A percentile compares a stretch with the other conserved stretches of the same genome.
Conservation (phyloP, 1,284 basidiomycete species). For the Ganoderma resinaceum region DNA sequence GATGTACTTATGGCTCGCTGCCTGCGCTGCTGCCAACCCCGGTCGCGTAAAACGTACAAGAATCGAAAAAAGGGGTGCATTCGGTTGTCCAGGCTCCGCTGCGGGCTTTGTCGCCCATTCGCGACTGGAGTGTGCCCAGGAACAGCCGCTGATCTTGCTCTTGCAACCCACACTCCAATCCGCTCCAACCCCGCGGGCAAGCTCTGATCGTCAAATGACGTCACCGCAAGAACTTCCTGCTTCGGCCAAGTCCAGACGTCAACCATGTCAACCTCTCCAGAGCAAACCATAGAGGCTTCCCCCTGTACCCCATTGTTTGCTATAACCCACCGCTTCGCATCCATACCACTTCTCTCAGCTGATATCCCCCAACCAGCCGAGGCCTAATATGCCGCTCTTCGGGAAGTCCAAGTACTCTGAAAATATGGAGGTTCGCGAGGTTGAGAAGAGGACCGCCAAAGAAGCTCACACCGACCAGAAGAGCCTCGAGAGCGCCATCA, state of each 20-base stretch:
- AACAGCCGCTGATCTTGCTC: background rate
- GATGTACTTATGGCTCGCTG: background rate
- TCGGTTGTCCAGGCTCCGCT: background rate
- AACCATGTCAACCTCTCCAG: constrained; percentile 7
- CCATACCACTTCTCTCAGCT: background rate
- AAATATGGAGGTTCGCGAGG: constrained; percentile 46
- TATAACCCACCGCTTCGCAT: background rate
- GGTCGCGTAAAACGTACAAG: background rate
- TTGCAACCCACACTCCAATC: background rate
- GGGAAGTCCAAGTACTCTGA: constrained; percentile 30
- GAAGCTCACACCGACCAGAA: constrained; percentile 57
- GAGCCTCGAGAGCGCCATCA: constrained; percentile 50
- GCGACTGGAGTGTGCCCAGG: too few relatives aligned
- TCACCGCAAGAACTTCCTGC: background rate
- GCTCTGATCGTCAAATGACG: background rate
- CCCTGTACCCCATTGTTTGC: background rate
- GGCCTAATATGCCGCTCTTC: constrained; percentile 36
- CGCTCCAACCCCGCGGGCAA: background rate
- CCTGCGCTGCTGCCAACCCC: background rate
- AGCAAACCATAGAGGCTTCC: background rate
- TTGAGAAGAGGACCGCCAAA: constrained; percentile 53
- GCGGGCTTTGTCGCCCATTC: background rate
- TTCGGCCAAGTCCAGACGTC: background rate
- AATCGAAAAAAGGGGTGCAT: background rate
- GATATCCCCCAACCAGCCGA: background rate